Evolutionary conservation across 2,329 filamentous ascomycete genomes (phyloP), one percentile per base, ranked within the genome.

Genomic region (Neurospora sp.): DNA sequence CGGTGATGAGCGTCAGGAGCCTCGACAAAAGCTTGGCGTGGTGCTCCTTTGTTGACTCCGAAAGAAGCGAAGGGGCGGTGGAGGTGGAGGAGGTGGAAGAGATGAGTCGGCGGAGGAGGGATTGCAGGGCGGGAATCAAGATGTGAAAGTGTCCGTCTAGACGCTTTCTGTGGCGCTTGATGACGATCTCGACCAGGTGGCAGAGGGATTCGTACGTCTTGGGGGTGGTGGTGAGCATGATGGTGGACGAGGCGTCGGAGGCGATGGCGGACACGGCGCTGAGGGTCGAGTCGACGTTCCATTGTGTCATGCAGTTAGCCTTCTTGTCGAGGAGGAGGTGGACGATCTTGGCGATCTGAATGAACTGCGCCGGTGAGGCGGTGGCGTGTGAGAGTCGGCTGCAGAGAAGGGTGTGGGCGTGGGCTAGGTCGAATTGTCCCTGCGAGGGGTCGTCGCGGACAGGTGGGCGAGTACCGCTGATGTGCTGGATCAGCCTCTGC

Each of bases 131-230:
- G 41, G 82, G 78, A 66, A 88, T 78, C 5, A 89, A 80, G 65
- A 89, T 79, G 74, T 89, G 88, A 74, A 88, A 87, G 72, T 88
- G 88, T 1, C 87, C 87, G 74, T 89, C 85, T 1, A 90, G 80
- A 10, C 88, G 86, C 62, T 87, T 81, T 4, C 88, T 82, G 77
- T 90, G 87, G 66, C 87, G 85, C 75, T 84, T 84, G 75, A 90
- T 84, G 43, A 90, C 79, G 28, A 82, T 79, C 69, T 87, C 85
- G 23, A 87, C 79, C 8, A 90, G 80, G 68, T 82, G 83, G 79
- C 84, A 88, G 17, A 87, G 78, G 75, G 79, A 79, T 1, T 80
- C 75, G 74, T 82, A 88, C 0, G 81, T 77, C 6, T 80, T 77
- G 6, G 80, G 76, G 0, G 79, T 78, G 17, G 75, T 74, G 52